Conservation (phyloP, 1,284 basidiomycete genomes). For the Exobasidium cylindrosporum region DNA sequence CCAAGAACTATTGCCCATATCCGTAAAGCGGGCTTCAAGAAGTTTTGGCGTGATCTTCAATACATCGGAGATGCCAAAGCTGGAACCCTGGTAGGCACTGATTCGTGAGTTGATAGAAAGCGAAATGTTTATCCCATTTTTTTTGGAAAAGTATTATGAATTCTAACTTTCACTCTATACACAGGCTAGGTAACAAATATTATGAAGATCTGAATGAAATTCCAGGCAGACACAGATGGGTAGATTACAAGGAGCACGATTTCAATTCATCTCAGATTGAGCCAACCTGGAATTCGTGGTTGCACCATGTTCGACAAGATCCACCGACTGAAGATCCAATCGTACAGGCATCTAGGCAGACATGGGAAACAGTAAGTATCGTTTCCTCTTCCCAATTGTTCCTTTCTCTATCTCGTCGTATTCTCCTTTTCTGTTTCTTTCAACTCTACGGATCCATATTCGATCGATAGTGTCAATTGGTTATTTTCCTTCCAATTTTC, state of each 20-base stretch:
- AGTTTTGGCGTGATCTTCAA: constrained; percentile 49
- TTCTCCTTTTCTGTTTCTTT: no score
- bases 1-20: constrained; percentile 46
- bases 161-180: neutral
- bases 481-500: neutral
- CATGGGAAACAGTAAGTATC: constrained; percentile 47
- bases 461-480: neutral
- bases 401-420: neutral
- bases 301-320: constrained; percentile 42
- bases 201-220: constrained; percentile 52
- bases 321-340: constrained; percentile 40
- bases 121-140: neutral
- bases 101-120: constrained; percentile 19
- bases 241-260: constrained; percentile 48
- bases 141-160: constrained; percentile 19
- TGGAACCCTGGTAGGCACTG: constrained; percentile 48
- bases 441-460: neutral
- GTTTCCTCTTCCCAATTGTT: neutral
- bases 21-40: constrained; percentile 36
- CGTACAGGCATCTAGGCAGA: constrained; percentile 30
- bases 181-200: constrained; percentile 50
- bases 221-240: constrained; percentile 49
- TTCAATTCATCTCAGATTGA: constrained; percentile 49
- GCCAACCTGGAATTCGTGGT: constrained; percentile 52
- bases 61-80: constrained; percentile 54